Percentiles rank a stretch among this genome's conserved stretches.
These are phyloP conservation scores for Setaria italica DNA, from an alignment of 202 grass and related monocot genomes.

Conservation along the genomic window DNA sequence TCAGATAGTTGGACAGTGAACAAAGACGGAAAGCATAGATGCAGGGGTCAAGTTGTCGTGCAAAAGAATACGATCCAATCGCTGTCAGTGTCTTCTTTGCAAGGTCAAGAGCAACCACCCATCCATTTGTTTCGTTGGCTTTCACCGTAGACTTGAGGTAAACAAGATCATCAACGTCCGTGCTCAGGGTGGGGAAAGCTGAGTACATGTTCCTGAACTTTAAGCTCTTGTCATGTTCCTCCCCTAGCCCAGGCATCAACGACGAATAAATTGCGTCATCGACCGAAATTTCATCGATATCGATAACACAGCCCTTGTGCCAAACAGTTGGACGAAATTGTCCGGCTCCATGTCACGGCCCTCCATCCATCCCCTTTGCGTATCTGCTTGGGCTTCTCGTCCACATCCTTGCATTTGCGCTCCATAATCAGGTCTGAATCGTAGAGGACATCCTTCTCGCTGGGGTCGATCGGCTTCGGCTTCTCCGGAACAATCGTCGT, in stretches of 20 bases:
- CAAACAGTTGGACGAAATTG: not conserved
- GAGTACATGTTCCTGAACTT: not conserved
- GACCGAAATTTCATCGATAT: not conserved
- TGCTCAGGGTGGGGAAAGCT: too few species aligned
- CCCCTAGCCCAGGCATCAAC: not conserved
- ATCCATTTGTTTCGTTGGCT: not conserved
- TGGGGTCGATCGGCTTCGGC: slow-evolving; percentile 14
- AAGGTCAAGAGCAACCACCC: slow-evolving; percentile 26
- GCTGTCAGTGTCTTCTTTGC: slow-evolving; percentile 1
- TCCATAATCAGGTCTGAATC: slow-evolving; percentile 29
- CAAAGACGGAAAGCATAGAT: not conserved
- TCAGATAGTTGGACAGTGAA: not conserved
- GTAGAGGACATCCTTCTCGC: not conserved
- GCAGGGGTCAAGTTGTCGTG: slow-evolving; percentile 3
- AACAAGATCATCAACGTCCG: not conserved
- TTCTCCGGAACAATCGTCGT: not conserved
- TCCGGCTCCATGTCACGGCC: slow-evolving; percentile 30
- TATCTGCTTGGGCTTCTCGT: not conserved
- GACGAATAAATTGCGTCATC: not conserved
- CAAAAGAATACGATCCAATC: not conserved
- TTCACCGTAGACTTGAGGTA: not conserved
- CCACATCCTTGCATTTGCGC: not conserved
- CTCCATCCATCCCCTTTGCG: slow-evolving; percentile 15
- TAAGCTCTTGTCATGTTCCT: not conserved
- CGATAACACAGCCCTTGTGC: not conserved